phyloP scores from a whole-genome alignment of 2,329 filamentous ascomycete species.

The Neodidymelliopsis sp. region DNA sequence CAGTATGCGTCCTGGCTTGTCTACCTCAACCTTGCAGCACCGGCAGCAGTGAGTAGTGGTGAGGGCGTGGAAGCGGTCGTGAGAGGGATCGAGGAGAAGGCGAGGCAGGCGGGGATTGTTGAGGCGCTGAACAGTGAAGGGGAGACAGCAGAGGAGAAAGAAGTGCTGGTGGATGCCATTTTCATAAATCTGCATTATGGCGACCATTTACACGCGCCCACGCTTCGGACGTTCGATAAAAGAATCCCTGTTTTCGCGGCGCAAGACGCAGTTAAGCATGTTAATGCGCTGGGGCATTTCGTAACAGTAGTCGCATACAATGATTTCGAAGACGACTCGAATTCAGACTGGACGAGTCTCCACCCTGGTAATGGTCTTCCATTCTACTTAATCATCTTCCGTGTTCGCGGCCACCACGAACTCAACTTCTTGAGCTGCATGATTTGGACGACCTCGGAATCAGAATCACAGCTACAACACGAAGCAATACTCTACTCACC shows the following conservation, averaged over 20 bases:
- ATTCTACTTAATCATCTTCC: slow-evolving; percentile 10
- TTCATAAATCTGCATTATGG: slow-evolving; percentile 7
- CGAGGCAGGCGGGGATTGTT: neutral
- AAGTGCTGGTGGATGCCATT: slow-evolving; percentile 7
- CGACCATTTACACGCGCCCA: slow-evolving; percentile 13
- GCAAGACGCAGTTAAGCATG: neutral
- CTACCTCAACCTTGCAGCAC: neutral
- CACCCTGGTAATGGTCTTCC: slow-evolving; percentile 8
- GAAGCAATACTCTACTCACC: slow-evolving; percentile 18
- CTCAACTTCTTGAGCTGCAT: slow-evolving; percentile 17
- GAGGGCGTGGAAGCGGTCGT: neutral
- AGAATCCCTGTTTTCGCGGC: slow-evolving; percentile 11
- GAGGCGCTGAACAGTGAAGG: no score
- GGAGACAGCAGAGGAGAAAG: no score
- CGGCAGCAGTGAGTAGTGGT: neutral
- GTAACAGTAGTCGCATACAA: neutral
- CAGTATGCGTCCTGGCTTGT: neutral
- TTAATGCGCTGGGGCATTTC: slow-evolving; percentile 1
- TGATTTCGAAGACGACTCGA: neutral
- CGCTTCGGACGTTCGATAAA: slow-evolving; percentile 4
- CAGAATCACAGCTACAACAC: no score
- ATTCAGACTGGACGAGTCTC: neutral
- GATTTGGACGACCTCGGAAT: neutral
- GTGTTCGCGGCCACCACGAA: slow-evolving; percentile 9
- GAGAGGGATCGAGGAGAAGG: neutral